Evolutionary conservation across 495 filamentous ascomycete genomes (phyloP), one percentile per base, ranked within the genome.

Genomic region (Opeltia flavorubescens): DNA sequence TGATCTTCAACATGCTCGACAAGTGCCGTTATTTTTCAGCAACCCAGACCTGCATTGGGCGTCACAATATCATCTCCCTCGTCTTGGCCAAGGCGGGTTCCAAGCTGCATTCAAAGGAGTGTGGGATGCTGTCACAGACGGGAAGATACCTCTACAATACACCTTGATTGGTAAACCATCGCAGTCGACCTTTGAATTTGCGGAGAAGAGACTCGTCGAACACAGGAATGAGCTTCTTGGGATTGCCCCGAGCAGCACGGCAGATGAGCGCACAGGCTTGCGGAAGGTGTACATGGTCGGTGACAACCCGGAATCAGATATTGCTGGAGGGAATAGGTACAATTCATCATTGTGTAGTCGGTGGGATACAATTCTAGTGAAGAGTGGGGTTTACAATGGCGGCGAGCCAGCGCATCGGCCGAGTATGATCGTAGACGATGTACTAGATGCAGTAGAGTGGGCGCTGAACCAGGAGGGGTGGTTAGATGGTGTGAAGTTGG

Each of bases 21-120:
- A 94, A 61, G 83, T 91, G 0, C 69, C 66, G 23, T 63, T 96
- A 0, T 95, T 80, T 66, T 94, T 94, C 67, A 81, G 75, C 3
- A 96, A 96, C 61, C 81, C 85, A 1, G 91, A 99, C 63, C 66
- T 96, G 17, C 72, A 83, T 59, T 99, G 88, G 89, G 80, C 84
- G 25, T 80, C 86, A 0, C 68, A 65, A 17, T 87, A 89, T 61
- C 84, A 77, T 46, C 74, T 89, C n/a, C 86, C 89, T 5, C 80
- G 91, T 18, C 75, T 96, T 21, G 91, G 91, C 5, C 93, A 96
- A 64, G 93, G 91, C 35, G 89, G 81, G 0, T 99, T 96, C 69
- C 79, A 81, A 49, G 77, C 78, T 17, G 83, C 88, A 4, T 56
- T 98, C 15, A 72, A 78, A 49, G 89, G 88, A 3, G 67, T 86